Conservation (phyloP, 2,329 filamentous ascomycete species). For the Tothia fuscella region DNA sequence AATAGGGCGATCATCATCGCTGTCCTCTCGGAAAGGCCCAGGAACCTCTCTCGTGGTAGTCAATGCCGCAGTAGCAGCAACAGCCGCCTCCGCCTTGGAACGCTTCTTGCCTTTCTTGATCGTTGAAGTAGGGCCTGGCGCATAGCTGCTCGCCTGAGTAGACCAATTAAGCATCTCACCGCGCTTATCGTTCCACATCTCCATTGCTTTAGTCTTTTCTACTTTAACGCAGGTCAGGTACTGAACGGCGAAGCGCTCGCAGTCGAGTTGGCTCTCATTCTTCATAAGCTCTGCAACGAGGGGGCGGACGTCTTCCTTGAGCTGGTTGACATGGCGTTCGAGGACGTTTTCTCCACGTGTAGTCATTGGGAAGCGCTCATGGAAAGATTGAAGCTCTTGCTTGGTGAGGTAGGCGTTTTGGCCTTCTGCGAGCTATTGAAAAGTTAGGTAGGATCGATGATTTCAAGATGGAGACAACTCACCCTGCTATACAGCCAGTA, state of each 20-base stretch:
- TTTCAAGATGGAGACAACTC: too few species aligned
- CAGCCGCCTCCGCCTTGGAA: neutral
- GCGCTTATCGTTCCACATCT: conserved; percentile 4
- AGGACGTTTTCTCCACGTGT: conserved; percentile 31
- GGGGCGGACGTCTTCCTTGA: conserved; percentile 28
- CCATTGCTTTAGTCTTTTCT: conserved; percentile 12
- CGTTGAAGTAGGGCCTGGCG: neutral
- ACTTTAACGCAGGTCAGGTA: conserved; percentile 36
- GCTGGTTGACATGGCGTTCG: conserved; percentile 27
- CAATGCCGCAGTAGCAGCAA: neutral
- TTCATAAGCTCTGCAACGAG: conserved; percentile 25
- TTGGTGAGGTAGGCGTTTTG: conserved; percentile 34
- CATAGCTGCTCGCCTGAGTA: neutral
- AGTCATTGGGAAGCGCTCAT: conserved; percentile 31
- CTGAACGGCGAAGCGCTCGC: conserved; percentile 22
- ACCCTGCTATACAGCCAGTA: conserved; percentile 33
- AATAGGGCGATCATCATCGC: neutral
- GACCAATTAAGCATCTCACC: neutral
- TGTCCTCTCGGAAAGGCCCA: neutral
- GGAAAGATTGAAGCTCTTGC: conserved; percentile 26
- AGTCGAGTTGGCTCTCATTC: conserved; percentile 29
- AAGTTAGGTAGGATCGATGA: too few species aligned
- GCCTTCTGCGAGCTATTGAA: conserved; percentile 19
- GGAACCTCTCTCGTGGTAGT: neutral
- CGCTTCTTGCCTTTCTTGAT: neutral